Conservation (phyloP, 495 filamentous ascomycete genomes). For the Sabuloglossum arenarium region DNA sequence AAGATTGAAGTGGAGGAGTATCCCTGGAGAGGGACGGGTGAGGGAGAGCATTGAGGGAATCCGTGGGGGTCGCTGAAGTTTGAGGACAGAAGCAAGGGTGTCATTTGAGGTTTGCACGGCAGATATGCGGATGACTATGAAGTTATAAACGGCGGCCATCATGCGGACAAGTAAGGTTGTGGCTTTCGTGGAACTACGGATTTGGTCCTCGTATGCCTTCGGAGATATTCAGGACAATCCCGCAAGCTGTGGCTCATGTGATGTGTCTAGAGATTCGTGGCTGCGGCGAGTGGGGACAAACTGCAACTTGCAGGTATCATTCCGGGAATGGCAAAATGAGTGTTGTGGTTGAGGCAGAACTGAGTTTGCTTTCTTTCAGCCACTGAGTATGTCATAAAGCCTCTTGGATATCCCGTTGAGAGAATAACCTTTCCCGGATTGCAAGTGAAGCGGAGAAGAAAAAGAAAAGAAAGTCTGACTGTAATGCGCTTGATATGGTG, state of each 20-base stretch:
- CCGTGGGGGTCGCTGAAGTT: background rate
- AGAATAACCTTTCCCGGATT: background rate
- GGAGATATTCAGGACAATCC: background rate
- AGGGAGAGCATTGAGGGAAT: background rate
- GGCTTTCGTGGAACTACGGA: background rate
- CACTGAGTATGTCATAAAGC: background rate
- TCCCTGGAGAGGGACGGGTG: background rate
- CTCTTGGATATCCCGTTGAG: background rate
- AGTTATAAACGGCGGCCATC: background rate
- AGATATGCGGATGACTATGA: background rate
- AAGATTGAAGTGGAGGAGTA: constrained; percentile 77
- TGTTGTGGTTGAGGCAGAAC: background rate
- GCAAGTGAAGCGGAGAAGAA: background rate
- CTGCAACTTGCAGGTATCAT: background rate
- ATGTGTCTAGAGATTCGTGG: background rate
- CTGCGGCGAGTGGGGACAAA: background rate
- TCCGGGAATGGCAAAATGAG: background rate
- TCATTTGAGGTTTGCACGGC: background rate
- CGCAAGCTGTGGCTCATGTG: background rate
- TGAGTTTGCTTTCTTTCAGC: background rate
- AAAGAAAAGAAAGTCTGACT: background rate
- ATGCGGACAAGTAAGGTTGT: background rate
- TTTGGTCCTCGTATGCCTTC: background rate
- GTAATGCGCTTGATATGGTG: background rate
- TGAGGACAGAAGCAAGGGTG: background rate